A percentile compares a stretch with the other conserved stretches of the same genome.
phyloP scores from a whole-genome alignment of 2,329 filamentous ascomycete species.

The Rhynchosporium graminicola region DNA sequence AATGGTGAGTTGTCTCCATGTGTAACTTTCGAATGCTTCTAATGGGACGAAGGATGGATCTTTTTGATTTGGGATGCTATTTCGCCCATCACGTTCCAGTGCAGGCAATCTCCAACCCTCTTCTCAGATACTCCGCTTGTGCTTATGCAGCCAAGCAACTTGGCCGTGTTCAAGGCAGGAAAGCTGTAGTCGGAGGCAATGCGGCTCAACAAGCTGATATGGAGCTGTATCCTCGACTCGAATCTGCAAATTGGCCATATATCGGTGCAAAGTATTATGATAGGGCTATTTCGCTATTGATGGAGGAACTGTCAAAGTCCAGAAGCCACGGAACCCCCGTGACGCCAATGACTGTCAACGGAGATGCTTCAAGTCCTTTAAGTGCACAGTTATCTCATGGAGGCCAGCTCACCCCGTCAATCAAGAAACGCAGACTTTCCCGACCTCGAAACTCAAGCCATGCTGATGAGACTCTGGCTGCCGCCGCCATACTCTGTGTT shows the following conservation, averaged over 20 bases:
- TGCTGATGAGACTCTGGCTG: conserved; percentile 62
- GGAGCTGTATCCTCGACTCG: conserved; percentile 51
- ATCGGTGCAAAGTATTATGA: conserved; percentile 63
- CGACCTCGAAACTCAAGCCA: conserved; percentile 46
- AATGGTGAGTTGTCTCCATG: conserved; percentile 48
- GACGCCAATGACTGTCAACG: conserved; percentile 41
- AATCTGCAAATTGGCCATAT: conserved; percentile 56
- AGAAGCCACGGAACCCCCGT: conserved; percentile 30
- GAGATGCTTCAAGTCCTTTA: conserved; percentile 31
- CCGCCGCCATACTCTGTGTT: conserved; percentile 65
- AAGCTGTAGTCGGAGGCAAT: conserved; percentile 51
- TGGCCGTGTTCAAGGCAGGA: conserved; percentile 53
- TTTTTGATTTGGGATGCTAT: conserved; percentile 57
- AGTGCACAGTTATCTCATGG: conserved; percentile 34
- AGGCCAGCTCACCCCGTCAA: conserved; percentile 29
- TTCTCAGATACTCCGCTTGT: conserved; percentile 55
- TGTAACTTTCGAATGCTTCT: conserved; percentile 3
- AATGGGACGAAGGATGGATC: conserved; percentile 48
- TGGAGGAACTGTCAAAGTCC: conserved; percentile 41
- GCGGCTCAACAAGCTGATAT: conserved; percentile 50
- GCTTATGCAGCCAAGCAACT: conserved; percentile 64
- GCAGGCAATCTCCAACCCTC: conserved; percentile 51
- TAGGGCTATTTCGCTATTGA: conserved; percentile 53
- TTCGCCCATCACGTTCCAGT: conserved; percentile 62
- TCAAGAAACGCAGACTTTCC: conserved; percentile 46